A percentile compares a stretch with the other conserved stretches of the same genome.
Conservation (phyloP, 2,329 filamentous ascomycete genomes). For the Fusarium marasasianum region DNA sequence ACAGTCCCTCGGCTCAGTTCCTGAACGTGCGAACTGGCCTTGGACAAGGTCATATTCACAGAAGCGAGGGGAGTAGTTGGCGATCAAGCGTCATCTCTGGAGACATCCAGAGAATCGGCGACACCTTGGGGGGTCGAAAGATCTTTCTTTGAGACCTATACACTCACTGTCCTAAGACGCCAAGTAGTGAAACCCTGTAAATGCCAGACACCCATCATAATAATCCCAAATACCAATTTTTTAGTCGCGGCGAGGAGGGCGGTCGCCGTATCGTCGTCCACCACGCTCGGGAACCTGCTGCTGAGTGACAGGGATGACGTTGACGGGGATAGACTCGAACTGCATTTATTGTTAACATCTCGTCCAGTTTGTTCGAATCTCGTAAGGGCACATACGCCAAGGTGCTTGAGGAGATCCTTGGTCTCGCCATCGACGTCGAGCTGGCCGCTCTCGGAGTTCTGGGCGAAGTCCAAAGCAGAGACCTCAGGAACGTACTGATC, state of each 20-base stretch:
- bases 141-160: constrained; percentile 69
- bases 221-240: constrained; percentile 47
- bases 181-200: constrained; percentile 57
- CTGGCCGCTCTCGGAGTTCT: constrained; percentile 91
- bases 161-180: constrained; percentile 68
- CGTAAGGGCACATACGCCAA: constrained; percentile 79
- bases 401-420: constrained; percentile 98
- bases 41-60: constrained; percentile 44
- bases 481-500: constrained; percentile 99
- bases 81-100: constrained; percentile 89
- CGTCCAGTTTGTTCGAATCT: background rate
- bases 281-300: constrained; percentile 84
- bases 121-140: constrained; percentile 79
- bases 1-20: constrained; percentile 10
- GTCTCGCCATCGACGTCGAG: constrained; percentile 97
- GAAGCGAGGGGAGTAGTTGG: constrained; percentile 62
- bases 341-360: constrained; percentile 54
- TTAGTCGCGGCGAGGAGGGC: constrained; percentile 55
- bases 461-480: constrained; percentile 97
- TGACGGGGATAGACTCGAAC: constrained; percentile 98
- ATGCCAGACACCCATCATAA: constrained; percentile 55
- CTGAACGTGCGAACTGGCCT: constrained; percentile 31
- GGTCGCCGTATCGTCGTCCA: constrained; percentile 79
- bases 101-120: constrained; percentile 75
- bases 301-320: constrained; percentile 90